These are phyloP conservation scores for Beauveria varroae DNA, from an alignment of 2,329 filamentous ascomycete genomes.

Conservation along the genomic window DNA sequence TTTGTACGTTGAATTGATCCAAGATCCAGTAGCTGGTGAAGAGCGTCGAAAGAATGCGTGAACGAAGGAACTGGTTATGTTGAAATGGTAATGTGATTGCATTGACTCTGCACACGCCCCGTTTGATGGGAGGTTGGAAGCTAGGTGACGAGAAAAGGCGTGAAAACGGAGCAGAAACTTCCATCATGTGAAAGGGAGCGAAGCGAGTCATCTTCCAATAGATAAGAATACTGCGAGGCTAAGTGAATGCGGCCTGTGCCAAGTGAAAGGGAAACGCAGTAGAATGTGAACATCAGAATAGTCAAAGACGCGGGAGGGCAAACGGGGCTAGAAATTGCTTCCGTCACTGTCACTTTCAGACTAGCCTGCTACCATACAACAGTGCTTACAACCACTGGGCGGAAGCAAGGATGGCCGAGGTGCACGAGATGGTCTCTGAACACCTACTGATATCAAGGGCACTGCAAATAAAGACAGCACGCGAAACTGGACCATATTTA, in stretches of 20 bases:
- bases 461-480: neutral
- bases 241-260: neutral
- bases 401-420: neutral
- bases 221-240: neutral
- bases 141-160: neutral
- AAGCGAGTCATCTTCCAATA: neutral
- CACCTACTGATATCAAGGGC: neutral
- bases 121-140: neutral
- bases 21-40: too few relatives aligned
- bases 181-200: neutral
- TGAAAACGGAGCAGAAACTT: neutral
- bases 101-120: neutral
- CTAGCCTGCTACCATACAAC: neutral
- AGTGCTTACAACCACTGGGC: neutral
- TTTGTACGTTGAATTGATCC: neutral
- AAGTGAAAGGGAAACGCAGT: slow-evolving; percentile 1
- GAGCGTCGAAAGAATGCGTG: neutral
- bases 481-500: neutral
- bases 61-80: neutral
- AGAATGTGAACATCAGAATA: slow-evolving; percentile 9
- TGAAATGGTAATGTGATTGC: neutral
- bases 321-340: neutral
- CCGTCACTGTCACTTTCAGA: neutral
- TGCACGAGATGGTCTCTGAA: neutral
- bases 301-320: neutral